These are phyloP conservation scores for Clonostachys rhizophaga DNA, from an alignment of 2,329 filamentous ascomycete genomes.

Conservation along the genomic window DNA sequence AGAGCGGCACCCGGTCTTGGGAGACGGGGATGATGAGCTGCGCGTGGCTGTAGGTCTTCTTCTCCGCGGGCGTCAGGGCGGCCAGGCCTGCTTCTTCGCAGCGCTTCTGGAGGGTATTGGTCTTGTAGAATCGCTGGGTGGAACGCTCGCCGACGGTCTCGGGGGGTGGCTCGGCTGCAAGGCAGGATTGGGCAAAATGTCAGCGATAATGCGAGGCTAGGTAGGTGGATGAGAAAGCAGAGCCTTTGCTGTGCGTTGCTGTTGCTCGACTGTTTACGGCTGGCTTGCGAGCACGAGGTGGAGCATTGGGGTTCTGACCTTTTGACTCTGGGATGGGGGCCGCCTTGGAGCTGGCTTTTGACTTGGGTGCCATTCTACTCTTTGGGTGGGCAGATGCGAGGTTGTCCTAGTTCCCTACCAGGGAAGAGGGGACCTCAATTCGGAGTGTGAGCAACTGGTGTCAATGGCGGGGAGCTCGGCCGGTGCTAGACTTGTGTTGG, in stretches of 20 bases:
- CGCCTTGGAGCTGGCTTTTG: constrained; percentile 26
- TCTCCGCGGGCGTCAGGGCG: constrained; percentile 40
- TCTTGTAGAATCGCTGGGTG: constrained; percentile 40
- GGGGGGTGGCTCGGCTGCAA: constrained; percentile 19
- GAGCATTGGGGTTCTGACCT: constrained; percentile 7
- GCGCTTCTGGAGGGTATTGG: constrained; percentile 41
- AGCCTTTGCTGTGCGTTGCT: no score
- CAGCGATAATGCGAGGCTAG: not conserved
- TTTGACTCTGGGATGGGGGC: constrained; percentile 11
- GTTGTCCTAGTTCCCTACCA: no score
- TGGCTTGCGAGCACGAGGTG: not conserved
- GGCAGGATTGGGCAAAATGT: not conserved
- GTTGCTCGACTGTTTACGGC: no score
- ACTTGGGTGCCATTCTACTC: constrained; percentile 27
- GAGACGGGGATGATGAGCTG: constrained; percentile 37
- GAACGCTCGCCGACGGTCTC: constrained; percentile 44
- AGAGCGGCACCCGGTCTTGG: constrained; percentile 23
- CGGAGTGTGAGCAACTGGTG: no score
- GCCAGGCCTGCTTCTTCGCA: constrained; percentile 38
- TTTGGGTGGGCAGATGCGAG: constrained; percentile 3
- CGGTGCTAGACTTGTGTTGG: no score
- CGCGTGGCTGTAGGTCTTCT: constrained; percentile 40
- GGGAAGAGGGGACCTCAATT: no score
- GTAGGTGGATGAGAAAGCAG: no score
- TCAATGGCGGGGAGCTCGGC: no score